These are phyloP conservation scores for Ascochyta viciae-villosae DNA, from an alignment of 2,329 filamentous ascomycete genomes.

Conservation along the genomic window DNA sequence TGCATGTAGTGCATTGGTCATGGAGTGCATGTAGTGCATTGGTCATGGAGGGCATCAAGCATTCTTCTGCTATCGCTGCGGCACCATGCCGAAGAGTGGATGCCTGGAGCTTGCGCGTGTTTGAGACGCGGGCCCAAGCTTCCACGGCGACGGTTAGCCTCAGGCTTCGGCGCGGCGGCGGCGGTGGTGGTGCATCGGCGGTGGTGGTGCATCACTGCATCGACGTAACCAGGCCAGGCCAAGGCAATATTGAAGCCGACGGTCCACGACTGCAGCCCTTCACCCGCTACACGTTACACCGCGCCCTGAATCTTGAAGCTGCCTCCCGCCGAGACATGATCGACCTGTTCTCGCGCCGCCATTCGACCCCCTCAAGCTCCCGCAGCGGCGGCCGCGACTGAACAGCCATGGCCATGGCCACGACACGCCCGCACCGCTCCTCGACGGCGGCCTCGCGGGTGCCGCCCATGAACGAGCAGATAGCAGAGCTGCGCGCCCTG, in stretches of 20 bases:
- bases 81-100: conserved; percentile 14
- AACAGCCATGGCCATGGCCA: conserved; percentile 36
- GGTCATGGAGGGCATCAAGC: background rate
- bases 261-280: background rate
- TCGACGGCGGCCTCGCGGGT: conserved; percentile 51
- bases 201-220: background rate
- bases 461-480: conserved; percentile 61
- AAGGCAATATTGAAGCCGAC: background rate
- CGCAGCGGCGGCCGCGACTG: conserved; percentile 39
- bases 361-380: conserved; percentile 27
- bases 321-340: conserved; percentile 37
- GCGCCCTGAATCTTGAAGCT: background rate
- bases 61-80: conserved; percentile 6
- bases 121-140: conserved; percentile 9
- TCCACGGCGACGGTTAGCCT: background rate
- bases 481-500: conserved; percentile 48
- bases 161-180: background rate
- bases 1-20: too few relatives aligned
- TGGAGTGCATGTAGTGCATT: background rate
- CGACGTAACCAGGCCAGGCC: background rate
- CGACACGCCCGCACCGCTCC: conserved; percentile 46
- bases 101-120: conserved; percentile 25
- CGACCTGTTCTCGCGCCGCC: conserved; percentile 29
- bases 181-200: too few relatives aligned
- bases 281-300: background rate